Evolutionary conservation across 2,329 filamentous ascomycete species (phyloP).

Genomic region (Erysiphe pulchra): DNA sequence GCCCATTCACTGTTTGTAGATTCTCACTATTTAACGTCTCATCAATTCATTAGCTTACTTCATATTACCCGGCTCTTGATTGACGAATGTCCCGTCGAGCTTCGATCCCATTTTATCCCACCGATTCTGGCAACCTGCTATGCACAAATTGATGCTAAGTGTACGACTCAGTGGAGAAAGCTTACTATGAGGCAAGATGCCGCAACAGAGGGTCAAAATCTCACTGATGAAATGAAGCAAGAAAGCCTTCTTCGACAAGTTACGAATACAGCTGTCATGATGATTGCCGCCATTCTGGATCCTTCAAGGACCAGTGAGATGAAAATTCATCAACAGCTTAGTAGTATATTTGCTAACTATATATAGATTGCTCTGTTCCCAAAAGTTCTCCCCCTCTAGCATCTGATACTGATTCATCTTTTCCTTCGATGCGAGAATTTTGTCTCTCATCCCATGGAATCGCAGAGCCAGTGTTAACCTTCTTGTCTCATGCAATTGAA

Average conservation of each 20-base stretch:
- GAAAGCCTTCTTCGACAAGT: conserved; percentile 86
- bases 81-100: conserved; percentile 65
- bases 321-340: background rate
- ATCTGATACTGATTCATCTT: conserved; percentile 5
- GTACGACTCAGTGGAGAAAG: conserved; percentile 64
- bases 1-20: conserved; percentile 67
- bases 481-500: conserved; percentile 71
- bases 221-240: conserved; percentile 93
- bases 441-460: conserved; percentile 54
- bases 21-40: conserved; percentile 59
- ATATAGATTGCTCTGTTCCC: conserved; percentile 4
- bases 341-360: conserved; percentile 1
- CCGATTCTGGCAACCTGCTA: conserved; percentile 64
- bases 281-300: conserved; percentile 75
- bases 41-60: conserved; percentile 82
- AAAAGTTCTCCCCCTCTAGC: conserved; percentile 2
- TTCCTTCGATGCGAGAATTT: conserved; percentile 48
- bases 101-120: conserved; percentile 58
- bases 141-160: conserved; percentile 64
- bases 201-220: conserved; percentile 43
- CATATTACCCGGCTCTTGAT: conserved; percentile 75
- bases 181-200: conserved; percentile 37
- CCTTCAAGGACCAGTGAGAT: conserved; percentile 18
- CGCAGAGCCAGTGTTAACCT: conserved; percentile 69
- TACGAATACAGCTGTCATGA: conserved; percentile 74